These are phyloP conservation scores for Letharia columbiana DNA, from an alignment of 495 filamentous ascomycete species.

Conservation along the genomic window DNA sequence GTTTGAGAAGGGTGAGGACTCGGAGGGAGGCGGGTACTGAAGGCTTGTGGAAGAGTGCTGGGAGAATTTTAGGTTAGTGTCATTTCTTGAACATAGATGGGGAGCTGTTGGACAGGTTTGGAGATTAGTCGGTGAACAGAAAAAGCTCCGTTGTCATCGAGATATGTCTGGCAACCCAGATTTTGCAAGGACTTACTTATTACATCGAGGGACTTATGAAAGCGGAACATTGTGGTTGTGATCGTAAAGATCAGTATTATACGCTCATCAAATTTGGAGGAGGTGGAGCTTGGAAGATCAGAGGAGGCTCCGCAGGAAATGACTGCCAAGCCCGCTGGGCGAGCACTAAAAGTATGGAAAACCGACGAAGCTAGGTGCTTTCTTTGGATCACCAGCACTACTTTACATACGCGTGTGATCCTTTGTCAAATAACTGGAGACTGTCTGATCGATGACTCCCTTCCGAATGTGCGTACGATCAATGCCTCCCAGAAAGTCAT, in stretches of 20 bases:
- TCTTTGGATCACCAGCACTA: no score
- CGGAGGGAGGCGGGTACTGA: conserved; percentile 53
- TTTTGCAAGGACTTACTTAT: conserved; percentile 45
- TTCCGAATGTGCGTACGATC: no score
- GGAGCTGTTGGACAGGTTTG: neutral
- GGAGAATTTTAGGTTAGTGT: neutral
- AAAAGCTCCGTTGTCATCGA: neutral
- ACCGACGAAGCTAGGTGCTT: no score
- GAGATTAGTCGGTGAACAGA: neutral
- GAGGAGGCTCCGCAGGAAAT: neutral
- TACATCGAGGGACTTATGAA: conserved; percentile 72
- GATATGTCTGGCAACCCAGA: no score
- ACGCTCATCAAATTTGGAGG: neutral
- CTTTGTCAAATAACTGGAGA: no score
- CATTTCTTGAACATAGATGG: neutral
- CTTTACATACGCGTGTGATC: no score
- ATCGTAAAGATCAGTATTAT: neutral
- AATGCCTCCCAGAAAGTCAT: no score
- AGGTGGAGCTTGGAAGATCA: neutral
- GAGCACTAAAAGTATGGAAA: no score
- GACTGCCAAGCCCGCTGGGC: neutral
- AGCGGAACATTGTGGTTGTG: conserved; percentile 26
- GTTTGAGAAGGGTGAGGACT: conserved; percentile 64
- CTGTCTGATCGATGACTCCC: no score
- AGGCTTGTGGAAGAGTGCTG: conserved; percentile 75